A percentile compares a stretch with the other conserved stretches of the same genome.
Conservation (phyloP, 345 rosid genomes). For the Murraya paniculata region DNA sequence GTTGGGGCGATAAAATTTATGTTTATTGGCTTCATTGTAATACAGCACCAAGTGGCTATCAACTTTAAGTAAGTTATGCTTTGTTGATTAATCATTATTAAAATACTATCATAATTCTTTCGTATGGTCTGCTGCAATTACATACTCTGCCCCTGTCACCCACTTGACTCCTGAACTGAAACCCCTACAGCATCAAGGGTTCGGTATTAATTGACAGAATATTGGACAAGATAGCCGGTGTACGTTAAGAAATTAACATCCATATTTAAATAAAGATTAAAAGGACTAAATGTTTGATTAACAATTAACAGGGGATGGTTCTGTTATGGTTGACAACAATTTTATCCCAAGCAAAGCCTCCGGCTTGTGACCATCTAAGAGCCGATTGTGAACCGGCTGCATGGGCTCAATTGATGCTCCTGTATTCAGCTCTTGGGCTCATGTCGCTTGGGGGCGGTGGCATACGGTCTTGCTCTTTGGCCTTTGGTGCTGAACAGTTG, state of each 20-base stretch:
- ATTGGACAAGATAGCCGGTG: too few species aligned
- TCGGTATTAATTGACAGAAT: too few species aligned
- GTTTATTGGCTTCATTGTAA: neutral
- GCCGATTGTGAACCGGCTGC: conserved; percentile 26
- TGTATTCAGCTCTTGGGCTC: conserved; percentile 38
- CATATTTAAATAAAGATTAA: too few species aligned
- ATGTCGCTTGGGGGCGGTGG: conserved; percentile 63
- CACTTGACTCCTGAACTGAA: neutral
- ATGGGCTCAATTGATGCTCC: conserved; percentile 24
- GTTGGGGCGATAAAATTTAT: neutral
- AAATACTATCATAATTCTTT: too few species aligned
- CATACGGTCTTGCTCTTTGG: conserved; percentile 49
- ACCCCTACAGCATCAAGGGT: neutral
- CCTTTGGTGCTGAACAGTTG: conserved; percentile 66
- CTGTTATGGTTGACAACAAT: conserved; percentile 37
- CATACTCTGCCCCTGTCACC: neutral
- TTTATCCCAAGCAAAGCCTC: conserved; percentile 30
- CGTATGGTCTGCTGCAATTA: neutral
- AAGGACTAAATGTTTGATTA: neutral
- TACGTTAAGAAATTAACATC: too few species aligned
- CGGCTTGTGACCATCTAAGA: conserved; percentile 25
- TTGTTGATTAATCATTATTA: too few species aligned
- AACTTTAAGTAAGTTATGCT: neutral
- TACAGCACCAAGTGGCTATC: neutral
- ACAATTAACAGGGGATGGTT: conserved; percentile 39